Evolutionary conservation across 352 stramenopile genomes (phyloP).

Genomic region (Saprolegnia parasitica): DNA sequence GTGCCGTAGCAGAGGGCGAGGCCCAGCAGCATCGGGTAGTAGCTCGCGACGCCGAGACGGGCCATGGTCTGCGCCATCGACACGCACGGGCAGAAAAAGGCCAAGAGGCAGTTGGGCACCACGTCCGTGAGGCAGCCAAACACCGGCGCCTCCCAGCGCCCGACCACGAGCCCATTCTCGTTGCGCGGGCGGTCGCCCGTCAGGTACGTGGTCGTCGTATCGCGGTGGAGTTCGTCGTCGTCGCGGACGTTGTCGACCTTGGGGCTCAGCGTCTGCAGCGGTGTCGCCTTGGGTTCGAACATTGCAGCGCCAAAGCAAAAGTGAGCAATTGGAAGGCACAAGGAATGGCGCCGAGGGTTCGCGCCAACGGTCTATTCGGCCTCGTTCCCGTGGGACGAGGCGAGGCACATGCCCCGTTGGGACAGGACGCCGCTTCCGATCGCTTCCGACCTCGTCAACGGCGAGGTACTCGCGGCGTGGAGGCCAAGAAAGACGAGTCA

Average conservation of each 20-base stretch:
- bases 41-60: slow-evolving; percentile 21
- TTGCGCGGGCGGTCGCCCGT: slow-evolving; percentile 29
- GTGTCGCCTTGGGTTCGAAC: too few species aligned
- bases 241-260: neutral
- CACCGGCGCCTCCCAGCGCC: slow-evolving; percentile 14
- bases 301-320: too few species aligned
- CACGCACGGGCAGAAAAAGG: slow-evolving; percentile 26
- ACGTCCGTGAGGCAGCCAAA: slow-evolving; percentile 23
- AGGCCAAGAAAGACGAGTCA: too few species aligned
- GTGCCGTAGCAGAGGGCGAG: neutral
- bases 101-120: slow-evolving; percentile 25
- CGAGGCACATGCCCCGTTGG: too few species aligned
- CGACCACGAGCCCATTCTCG: slow-evolving; percentile 30
- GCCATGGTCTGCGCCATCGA: slow-evolving; percentile 22
- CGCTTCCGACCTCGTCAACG: too few species aligned
- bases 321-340: too few species aligned
- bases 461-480: too few species aligned
- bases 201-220: neutral
- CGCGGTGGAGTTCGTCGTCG: neutral
- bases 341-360: too few species aligned
- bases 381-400: too few species aligned
- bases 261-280: neutral
- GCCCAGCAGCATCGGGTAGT: slow-evolving; percentile 1
- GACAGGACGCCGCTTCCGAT: too few species aligned
- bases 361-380: too few species aligned